Evolutionary conservation across 371 early-diverging fungal genomes (phyloP).

Genomic region (Mortierella sp.): DNA sequence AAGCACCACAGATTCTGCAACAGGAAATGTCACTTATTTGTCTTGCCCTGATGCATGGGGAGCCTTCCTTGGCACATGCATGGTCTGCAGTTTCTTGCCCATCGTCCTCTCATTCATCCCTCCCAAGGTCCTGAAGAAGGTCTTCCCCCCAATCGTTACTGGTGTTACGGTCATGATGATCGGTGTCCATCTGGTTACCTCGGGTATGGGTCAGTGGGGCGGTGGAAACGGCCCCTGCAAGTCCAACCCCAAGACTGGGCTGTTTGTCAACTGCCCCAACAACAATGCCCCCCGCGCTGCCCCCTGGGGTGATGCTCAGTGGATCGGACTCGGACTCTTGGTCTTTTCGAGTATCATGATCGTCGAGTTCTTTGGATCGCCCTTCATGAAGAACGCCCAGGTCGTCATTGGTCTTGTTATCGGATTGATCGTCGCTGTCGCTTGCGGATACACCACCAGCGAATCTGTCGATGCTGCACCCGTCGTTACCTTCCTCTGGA

Average conservation of each 20-base stretch:
- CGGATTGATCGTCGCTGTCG: constrained; percentile 72
- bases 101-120: constrained; percentile 70
- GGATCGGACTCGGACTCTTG: constrained; percentile 72
- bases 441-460: constrained; percentile 68
- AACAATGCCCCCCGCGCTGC: constrained; percentile 68
- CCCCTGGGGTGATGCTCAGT: constrained; percentile 73
- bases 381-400: constrained; percentile 75
- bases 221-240: constrained; percentile 66
- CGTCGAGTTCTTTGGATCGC: constrained; percentile 74
- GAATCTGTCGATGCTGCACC: constrained; percentile 66
- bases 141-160: constrained; percentile 74
- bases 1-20: constrained; percentile 29
- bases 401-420: constrained; percentile 74
- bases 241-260: constrained; percentile 63
- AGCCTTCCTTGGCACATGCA: constrained; percentile 71
- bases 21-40: constrained; percentile 61
- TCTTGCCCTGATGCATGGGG: constrained; percentile 73
- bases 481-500: constrained; percentile 71
- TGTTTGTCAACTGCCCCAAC: constrained; percentile 68
- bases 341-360: constrained; percentile 71
- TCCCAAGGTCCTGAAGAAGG: constrained; percentile 63
- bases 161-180: constrained; percentile 73
- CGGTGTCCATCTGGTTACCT: constrained; percentile 68
- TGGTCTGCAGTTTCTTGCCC: constrained; percentile 69
- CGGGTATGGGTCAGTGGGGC: constrained; percentile 71